Evolutionary conservation across 305 asterid species (phyloP).

Genomic region (Solanum hybrid): DNA sequence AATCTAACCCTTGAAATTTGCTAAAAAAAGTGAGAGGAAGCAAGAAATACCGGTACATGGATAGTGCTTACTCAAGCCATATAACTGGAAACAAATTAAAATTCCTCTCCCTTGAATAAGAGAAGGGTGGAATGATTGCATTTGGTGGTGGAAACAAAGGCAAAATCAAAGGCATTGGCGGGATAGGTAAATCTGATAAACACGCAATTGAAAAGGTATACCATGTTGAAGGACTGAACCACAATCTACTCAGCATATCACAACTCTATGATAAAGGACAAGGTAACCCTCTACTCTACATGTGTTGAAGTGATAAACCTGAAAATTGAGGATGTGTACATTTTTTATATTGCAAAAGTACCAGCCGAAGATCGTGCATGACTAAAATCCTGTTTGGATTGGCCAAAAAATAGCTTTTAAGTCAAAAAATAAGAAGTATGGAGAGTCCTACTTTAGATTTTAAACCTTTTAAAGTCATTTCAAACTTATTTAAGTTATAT

Average conservation of each 20-base stretch:
- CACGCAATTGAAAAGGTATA: background rate
- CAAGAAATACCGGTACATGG: background rate
- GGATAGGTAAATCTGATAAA: background rate
- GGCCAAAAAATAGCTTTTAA: no score
- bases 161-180: background rate
- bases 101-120: background rate
- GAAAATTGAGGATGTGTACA: background rate
- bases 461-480: no score
- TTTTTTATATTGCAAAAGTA: background rate
- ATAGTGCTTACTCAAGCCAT: background rate
- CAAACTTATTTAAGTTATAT: no score
- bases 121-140: background rate
- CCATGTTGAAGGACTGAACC: background rate
- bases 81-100: background rate
- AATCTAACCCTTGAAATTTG: background rate
- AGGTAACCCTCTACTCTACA: background rate
- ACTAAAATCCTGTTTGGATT: no score
- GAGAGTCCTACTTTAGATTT: no score
- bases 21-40: background rate
- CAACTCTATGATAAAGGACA: background rate
- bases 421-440: no score
- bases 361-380: background rate
- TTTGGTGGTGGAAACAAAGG: background rate
- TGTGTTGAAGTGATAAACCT: background rate
- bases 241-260: background rate